A percentile compares a stretch with the other conserved stretches of the same genome.
Evolutionary conservation across 192 early-diverging fungal genomes (phyloP).

Genomic region (Diversispora epigaea): DNA sequence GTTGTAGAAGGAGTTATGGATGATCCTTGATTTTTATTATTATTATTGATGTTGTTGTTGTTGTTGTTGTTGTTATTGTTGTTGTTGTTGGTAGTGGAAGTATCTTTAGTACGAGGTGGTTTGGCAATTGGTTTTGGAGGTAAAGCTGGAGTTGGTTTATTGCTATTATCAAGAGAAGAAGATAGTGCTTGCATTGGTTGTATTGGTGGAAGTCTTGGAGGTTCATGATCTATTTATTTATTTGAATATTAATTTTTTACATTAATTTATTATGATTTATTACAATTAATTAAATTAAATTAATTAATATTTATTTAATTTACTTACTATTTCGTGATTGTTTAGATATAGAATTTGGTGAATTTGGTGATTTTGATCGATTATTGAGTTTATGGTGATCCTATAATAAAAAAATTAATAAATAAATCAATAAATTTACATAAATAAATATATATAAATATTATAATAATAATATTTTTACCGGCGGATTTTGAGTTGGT

Average conservation of each 20-base stretch:
- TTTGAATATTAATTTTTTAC: no score
- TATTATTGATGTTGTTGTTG: no score
- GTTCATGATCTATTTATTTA: not conserved
- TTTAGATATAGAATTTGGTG: not conserved
- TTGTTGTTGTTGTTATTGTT: conserved; percentile 35
- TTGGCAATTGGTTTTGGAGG: conserved; percentile 20
- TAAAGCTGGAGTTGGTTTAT: not conserved
- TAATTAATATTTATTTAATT: not conserved
- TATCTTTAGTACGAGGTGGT: conserved; percentile 22
- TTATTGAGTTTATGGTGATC: not conserved
- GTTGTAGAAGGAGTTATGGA: not conserved
- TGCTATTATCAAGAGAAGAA: conserved; percentile 21
- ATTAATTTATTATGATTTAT: no score
- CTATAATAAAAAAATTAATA: not conserved
- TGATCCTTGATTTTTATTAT: conserved; percentile 26
- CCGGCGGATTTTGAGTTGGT: not conserved
- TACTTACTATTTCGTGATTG: conserved; percentile 13
- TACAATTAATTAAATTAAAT: not conserved
- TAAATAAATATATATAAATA: not conserved
- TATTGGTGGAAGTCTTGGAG: conserved; percentile 30
- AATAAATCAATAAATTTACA: not conserved
- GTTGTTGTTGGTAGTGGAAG: conserved; percentile 23
- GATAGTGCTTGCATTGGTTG: not conserved
- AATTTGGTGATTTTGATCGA: not conserved
- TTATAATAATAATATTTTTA: not conserved